Evolutionary conservation across 805 yeast genomes (phyloP).

Genomic region (Metschnikowia colocasiae): DNA sequence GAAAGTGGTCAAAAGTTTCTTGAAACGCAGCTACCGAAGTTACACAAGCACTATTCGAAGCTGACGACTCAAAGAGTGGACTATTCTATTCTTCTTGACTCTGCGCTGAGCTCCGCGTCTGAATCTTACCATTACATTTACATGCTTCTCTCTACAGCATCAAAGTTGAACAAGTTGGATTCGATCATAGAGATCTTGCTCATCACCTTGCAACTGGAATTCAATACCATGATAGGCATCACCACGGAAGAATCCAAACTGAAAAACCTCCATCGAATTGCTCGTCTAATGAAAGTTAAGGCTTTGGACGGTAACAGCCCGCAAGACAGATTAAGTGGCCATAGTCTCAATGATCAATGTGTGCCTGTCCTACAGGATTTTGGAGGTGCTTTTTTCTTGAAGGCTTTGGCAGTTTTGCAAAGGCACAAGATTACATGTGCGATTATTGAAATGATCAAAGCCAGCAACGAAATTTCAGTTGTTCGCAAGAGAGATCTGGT

Average conservation of each 20-base stretch:
- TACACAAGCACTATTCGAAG: constrained; percentile 23
- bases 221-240: constrained; percentile 58
- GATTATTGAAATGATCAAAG: constrained; percentile 38
- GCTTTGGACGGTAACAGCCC: constrained; percentile 24
- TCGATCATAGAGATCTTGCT: constrained; percentile 52
- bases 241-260: constrained; percentile 62
- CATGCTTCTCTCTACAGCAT: constrained; percentile 51
- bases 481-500: constrained; percentile 11
- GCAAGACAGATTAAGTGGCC: constrained; percentile 24
- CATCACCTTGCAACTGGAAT: constrained; percentile 56
- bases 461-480: constrained; percentile 18
- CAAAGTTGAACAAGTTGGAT: constrained; percentile 58
- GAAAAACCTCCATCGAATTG: constrained; percentile 42
- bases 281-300: constrained; percentile 28
- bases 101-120: constrained; percentile 25
- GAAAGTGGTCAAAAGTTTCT: constrained; percentile 31
- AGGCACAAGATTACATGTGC: constrained; percentile 65
- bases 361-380: constrained; percentile 63
- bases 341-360: constrained; percentile 43
- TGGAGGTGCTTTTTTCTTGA: constrained; percentile 65
- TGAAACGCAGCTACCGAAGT: constrained; percentile 25
- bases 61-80: constrained; percentile 18
- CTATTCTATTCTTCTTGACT: constrained; percentile 31
- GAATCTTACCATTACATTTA: constrained; percentile 55
- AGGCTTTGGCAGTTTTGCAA: constrained; percentile 61